Conservation (phyloP, 2,329 filamentous ascomycete species). For the Xylariaceae sp. region DNA sequence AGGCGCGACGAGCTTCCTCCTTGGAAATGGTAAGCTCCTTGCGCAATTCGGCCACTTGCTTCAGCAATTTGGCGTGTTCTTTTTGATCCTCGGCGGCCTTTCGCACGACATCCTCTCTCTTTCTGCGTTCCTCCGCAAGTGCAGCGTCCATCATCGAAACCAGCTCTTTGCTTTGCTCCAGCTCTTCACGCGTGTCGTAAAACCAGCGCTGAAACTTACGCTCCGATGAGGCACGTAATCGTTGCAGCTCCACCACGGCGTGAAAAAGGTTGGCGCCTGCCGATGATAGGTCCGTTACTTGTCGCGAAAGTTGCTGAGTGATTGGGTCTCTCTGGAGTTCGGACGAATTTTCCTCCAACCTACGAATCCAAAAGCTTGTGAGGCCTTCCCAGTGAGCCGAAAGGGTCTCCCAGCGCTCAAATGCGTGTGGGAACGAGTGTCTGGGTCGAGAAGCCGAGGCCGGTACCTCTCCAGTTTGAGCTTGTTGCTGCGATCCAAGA, state of each 20-base stretch:
- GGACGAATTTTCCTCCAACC: constrained; percentile 82
- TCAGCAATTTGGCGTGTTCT: constrained; percentile 65
- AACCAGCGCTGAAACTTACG: constrained; percentile 99
- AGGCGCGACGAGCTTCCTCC: constrained; percentile 88
- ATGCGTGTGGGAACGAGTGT: constrained; percentile 88
- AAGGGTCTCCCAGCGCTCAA: constrained; percentile 93
- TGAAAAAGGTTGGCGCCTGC: constrained; percentile 97
- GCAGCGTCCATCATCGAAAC: constrained; percentile 73
- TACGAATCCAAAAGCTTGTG: constrained; percentile 94
- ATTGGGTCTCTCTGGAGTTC: constrained; percentile 79
- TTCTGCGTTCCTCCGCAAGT: constrained; percentile 68
- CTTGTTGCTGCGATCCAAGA: constrained; percentile 26
- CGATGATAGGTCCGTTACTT: constrained; percentile 95
- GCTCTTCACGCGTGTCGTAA: constrained; percentile 84
- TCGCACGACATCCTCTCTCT: constrained; percentile 60
- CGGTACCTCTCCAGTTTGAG: constrained; percentile 33
- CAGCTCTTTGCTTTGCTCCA: constrained; percentile 78
- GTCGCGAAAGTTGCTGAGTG: constrained; percentile 81
- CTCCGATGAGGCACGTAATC: constrained; percentile 88
- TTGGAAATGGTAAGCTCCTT: constrained; percentile 92
- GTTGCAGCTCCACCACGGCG: constrained; percentile 91
- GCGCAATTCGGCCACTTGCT: constrained; percentile 81
- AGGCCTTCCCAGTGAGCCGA: constrained; percentile 98
- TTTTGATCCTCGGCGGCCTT: constrained; percentile 62
- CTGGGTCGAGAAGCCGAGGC: constrained; percentile 36